Evolutionary conservation across 495 filamentous ascomycete genomes (phyloP).

Genomic region (Xylaria venustula): DNA sequence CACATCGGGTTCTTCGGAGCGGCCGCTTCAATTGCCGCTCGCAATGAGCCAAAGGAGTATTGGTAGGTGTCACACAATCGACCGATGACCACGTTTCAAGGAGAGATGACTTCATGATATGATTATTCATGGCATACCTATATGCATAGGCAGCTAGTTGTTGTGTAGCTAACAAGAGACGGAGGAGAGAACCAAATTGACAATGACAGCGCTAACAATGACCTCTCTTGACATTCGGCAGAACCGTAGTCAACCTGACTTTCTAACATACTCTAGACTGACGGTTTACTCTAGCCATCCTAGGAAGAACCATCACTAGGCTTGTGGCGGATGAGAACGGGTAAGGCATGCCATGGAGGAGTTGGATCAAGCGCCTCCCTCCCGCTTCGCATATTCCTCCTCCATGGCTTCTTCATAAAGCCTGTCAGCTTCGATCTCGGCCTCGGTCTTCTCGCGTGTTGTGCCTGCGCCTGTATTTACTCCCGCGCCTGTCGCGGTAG

Average conservation of each 20-base stretch:
- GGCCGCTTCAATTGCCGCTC: neutral
- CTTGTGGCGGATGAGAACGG: neutral
- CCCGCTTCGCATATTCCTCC: conserved; percentile 72
- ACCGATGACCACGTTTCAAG: neutral
- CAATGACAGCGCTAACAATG: neutral
- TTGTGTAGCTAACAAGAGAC: neutral
- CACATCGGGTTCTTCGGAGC: neutral
- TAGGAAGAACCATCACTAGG: neutral
- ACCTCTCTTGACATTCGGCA: neutral
- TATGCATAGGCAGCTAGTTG: neutral
- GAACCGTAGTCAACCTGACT: neutral
- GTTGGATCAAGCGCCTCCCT: conserved; percentile 57
- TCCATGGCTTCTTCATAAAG: conserved; percentile 68
- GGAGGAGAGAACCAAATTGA: neutral
- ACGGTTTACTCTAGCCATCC: neutral
- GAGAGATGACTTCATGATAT: neutral
- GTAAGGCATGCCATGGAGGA: neutral
- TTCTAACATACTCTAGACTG: neutral
- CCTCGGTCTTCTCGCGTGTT: conserved; percentile 39
- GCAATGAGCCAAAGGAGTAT: neutral
- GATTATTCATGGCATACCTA: neutral
- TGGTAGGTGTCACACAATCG: neutral
- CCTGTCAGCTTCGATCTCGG: conserved; percentile 53
- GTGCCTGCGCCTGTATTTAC: conserved; percentile 39
- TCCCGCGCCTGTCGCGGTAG: conserved; percentile 33